Conservation (phyloP, 768 basidiomycete genomes). For the Glaciozyma martinii region DNA sequence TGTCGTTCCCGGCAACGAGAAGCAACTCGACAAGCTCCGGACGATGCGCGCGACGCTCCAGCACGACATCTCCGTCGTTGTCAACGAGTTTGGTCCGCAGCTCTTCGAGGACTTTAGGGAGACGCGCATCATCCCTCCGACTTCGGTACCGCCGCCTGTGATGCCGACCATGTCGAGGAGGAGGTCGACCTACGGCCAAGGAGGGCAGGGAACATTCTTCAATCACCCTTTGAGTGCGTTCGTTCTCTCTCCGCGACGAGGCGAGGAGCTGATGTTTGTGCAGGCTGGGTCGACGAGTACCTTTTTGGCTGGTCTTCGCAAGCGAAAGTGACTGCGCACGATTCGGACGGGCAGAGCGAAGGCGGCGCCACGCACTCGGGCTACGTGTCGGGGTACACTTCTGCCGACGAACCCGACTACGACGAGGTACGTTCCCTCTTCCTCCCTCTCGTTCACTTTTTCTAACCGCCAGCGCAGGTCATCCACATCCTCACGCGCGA, state of each 20-base stretch:
- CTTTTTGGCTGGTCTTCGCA: conserved; percentile 75
- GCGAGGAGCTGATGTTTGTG: neutral
- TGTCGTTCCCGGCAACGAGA: conserved; percentile 77
- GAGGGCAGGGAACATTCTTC: conserved; percentile 71
- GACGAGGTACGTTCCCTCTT: conserved; percentile 19
- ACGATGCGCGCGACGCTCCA: conserved; percentile 62
- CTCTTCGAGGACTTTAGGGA: conserved; percentile 79
- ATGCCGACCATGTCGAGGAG: neutral
- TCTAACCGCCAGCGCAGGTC: conserved; percentile 4
- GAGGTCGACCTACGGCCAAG: conserved; percentile 57
- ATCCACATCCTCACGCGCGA: conserved; percentile 30
- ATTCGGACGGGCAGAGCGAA: conserved; percentile 61
- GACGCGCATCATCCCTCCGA: conserved; percentile 43
- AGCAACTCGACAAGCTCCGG: conserved; percentile 66
- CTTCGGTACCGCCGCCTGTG: neutral
- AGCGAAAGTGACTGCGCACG: conserved; percentile 62
- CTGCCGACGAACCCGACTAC: conserved; percentile 29
- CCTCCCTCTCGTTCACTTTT: neutral
- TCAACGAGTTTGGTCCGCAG: conserved; percentile 80
- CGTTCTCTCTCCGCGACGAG: neutral
- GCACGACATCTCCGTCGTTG: conserved; percentile 71
- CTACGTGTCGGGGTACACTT: conserved; percentile 28
- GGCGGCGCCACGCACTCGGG: neutral
- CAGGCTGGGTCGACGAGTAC: conserved; percentile 75
- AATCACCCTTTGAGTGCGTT: conserved; percentile 53